These are phyloP conservation scores for Juncus effusus DNA, from an alignment of 176 grass and related monocot genomes.

Conservation along the genomic window DNA sequence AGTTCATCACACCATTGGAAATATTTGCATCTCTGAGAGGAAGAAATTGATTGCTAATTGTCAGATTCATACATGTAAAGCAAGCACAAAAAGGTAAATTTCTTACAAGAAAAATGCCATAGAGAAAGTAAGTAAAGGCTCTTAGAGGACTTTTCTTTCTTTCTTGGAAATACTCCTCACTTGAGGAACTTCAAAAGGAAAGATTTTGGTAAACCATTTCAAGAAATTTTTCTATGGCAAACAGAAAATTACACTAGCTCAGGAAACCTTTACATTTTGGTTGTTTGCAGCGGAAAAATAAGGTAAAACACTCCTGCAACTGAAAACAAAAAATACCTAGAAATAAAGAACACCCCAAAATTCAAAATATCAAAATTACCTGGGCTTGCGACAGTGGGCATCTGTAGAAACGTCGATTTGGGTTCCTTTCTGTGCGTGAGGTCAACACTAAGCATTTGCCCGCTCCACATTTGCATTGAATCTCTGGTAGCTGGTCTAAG, in stretches of 20 bases:
- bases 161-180: too few relatives aligned
- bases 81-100: too few relatives aligned
- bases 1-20: conserved; percentile 32
- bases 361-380: neutral
- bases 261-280: too few relatives aligned
- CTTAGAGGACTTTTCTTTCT: too few relatives aligned
- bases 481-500: neutral
- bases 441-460: conserved; percentile 29
- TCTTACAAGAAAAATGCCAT: too few relatives aligned
- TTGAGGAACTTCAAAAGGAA: too few relatives aligned
- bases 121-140: too few relatives aligned
- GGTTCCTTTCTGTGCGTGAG: conserved; percentile 24
- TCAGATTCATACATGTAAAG: neutral
- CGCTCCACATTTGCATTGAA: conserved; percentile 25
- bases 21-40: conserved; percentile 38
- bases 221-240: too few relatives aligned
- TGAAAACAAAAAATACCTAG: neutral
- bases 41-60: neutral
- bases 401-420: conserved; percentile 29
- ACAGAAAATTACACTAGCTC: too few relatives aligned
- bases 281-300: too few relatives aligned
- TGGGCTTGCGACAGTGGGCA: conserved; percentile 10
- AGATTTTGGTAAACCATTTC: too few relatives aligned
- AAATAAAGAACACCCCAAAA: neutral
- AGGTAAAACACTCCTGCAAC: too few relatives aligned